phyloP scores from a whole-genome alignment of 345 rosid genomes.

The Alliaria petiolata region DNA sequence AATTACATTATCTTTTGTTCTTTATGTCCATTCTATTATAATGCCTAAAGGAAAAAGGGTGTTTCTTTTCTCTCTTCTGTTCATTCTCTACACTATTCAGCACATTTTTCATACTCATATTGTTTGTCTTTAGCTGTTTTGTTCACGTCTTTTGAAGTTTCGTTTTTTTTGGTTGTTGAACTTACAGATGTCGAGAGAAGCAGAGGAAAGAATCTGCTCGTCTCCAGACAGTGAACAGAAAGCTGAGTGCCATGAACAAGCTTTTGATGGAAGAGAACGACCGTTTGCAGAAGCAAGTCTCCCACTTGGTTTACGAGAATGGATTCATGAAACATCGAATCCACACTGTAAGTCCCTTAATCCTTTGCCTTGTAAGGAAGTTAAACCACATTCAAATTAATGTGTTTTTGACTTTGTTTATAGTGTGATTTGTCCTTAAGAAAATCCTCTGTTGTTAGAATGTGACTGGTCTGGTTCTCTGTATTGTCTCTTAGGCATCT shows the following conservation, averaged over 20 bases:
- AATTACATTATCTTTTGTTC: conserved; percentile 32
- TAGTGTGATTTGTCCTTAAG: neutral
- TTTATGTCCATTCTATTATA: conserved; percentile 26
- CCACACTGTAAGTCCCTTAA: conserved; percentile 23
- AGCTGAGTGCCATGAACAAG: conserved; percentile 92
- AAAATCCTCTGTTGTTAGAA: neutral
- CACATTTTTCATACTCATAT: conserved; percentile 7
- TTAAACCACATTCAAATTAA: too few relatives aligned
- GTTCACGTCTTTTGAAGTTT: neutral
- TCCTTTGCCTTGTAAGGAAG: neutral
- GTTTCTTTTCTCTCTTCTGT: conserved; percentile 16
- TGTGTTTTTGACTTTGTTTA: too few relatives aligned
- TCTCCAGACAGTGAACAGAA: conserved; percentile 90
- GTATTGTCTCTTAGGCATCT: conserved; percentile 46
- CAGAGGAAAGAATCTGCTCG: conserved; percentile 98
- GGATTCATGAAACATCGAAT: conserved; percentile 76
- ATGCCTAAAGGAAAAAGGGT: conserved; percentile 24
- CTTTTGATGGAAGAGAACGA: conserved; percentile 98
- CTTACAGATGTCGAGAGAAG: conserved; percentile 93
- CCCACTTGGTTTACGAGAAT: conserved; percentile 90
- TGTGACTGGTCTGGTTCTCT: neutral
- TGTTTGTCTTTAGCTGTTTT: conserved; percentile 15
- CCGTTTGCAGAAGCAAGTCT: conserved; percentile 96
- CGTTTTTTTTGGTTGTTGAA: neutral
- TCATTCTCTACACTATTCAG: neutral